Base-by-base conservation (phyloP, 2,329 filamentous ascomycete genomes). In the Venturia asperata region DNA sequence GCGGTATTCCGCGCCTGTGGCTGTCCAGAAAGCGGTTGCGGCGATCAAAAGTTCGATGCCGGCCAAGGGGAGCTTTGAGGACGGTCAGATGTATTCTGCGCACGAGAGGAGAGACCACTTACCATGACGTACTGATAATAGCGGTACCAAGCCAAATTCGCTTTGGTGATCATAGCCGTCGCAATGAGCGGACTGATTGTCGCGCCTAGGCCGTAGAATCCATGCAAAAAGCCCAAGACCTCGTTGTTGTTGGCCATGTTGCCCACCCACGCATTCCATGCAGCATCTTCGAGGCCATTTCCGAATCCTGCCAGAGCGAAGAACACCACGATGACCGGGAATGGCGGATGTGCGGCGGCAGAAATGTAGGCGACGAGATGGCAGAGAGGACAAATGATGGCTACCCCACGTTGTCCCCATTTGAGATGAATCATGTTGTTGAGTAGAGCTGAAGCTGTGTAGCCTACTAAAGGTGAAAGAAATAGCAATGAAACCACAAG, bases 61-160 rank as follows among this genome's bases (percentile, higher is more conserved):
- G 0, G 85, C 81, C 61, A 84, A 73, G 13, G 77, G 84, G 55
- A 88, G 81, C 78, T 78, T 21, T 60, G 21, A 17, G 34, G 5
- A 30, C 45, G 17, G 21, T 17, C 24, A 62, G 34, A 52, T 21
- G 1, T 42, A 9, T 15, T 5, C 4, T 30, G 7, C 39, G 30
- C 7, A 61, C 19, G 5, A 5, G 30, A 13, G 30, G 27, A 41
- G 15, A 42, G 66, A 17, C 15, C 30, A 72, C 81, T 67, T 70
- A 88, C 85, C 86, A 92, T 89, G 65, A 91, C 76, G 71, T 91
- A 91, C 13, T 58, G 52, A 75, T 90, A 93, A 74, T 88, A 92
- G 13, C 79, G 79, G 70, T 87, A 91, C 90, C 90, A 94, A 0
- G 78, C 78, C 62, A 87, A 71, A 4, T 77, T 69, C 0, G 77